Base-by-base conservation (phyloP, 768 basidiomycete genomes). In the Coprinopsis cinerea region DNA sequence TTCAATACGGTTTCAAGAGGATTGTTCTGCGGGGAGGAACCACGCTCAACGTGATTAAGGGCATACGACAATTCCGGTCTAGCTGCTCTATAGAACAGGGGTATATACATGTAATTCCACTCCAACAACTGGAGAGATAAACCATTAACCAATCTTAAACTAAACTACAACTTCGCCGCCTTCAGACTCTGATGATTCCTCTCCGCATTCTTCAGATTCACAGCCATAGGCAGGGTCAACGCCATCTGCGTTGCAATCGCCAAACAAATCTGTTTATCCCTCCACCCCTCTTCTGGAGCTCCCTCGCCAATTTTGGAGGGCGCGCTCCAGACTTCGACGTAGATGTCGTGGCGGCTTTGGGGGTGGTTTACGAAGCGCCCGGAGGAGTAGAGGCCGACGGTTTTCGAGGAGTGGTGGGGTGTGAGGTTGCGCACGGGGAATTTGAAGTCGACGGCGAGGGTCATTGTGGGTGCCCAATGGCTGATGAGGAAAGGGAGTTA, bases 251-350 rank as follows among this genome's bases (percentile, higher is more conserved):
- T 80, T 10, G 79, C 74, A 20, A 76, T 69, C 14, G 77, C 81
- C 23, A 86, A 64, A 55, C 84, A 86, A n/a, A 78, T 67, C 55
- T 84, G 82, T 44, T 75, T 62, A 41, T 81, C 81, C 54, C 79
- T 73, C 84, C 83, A 86, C 10, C 74, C 73, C 2, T 69, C 61
- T 6, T 36, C 28, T 23, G 68, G 60, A 4, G 59, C 43, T 0
- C 76, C 77, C 45, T 74, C 71, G 1, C 75, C 78, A 30, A 81
- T 67, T 47, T 78, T 68, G 37, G 69, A 66, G 1, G 84, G 84
- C 10, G 83, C 80, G 4, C 80, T 78, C 83, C 83, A 86, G 10
- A 85, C 66, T 57, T 85, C 85, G 2, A 77, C 73, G 53, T 77
- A 77, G 3, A 62, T 56, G 39, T 84, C 81, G 54, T 86, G 82